Conservation (phyloP, 2,329 filamentous ascomycete species). For the Nemania sp. region DNA sequence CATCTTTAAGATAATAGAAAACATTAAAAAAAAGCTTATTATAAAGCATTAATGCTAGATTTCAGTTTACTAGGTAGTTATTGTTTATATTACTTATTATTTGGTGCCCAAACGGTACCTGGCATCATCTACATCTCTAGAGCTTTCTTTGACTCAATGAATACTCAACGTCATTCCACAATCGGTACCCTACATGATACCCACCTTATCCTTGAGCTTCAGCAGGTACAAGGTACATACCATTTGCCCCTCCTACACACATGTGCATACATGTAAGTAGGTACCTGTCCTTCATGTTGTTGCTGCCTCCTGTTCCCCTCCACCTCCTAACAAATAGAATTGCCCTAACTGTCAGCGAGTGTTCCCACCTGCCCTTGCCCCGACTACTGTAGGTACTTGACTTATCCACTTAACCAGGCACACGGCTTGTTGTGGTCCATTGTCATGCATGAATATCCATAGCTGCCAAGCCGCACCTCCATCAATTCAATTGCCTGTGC, state of each 20-base stretch:
- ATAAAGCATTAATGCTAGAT: too few species aligned
- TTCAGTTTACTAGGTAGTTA: too few species aligned
- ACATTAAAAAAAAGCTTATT: too few species aligned
- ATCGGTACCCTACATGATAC: too few species aligned
- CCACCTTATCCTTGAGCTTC: too few species aligned
- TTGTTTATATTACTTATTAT: too few species aligned
- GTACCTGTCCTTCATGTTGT: constrained; percentile 11
- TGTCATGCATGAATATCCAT: constrained; percentile 37
- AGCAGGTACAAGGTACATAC: neutral
- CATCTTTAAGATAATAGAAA: too few species aligned
- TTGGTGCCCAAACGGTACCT: too few species aligned
- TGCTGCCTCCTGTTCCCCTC: constrained; percentile 5
- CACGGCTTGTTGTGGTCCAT: constrained; percentile 33
- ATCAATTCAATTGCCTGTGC: constrained; percentile 13
- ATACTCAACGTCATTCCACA: too few species aligned
- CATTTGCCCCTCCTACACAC: neutral
- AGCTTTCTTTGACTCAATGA: too few species aligned
- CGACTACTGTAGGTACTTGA: neutral
- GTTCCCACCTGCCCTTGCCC: neutral
- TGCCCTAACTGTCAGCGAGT: constrained; percentile 2
- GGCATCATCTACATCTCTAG: too few species aligned
- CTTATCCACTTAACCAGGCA: constrained; percentile 43
- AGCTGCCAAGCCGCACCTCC: constrained; percentile 35
- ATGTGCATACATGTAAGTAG: too few species aligned
- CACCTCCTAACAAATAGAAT: constrained; percentile 13